Base-by-base conservation (phyloP, 805 yeast genomes). In the Phaffomyces antillensis region DNA sequence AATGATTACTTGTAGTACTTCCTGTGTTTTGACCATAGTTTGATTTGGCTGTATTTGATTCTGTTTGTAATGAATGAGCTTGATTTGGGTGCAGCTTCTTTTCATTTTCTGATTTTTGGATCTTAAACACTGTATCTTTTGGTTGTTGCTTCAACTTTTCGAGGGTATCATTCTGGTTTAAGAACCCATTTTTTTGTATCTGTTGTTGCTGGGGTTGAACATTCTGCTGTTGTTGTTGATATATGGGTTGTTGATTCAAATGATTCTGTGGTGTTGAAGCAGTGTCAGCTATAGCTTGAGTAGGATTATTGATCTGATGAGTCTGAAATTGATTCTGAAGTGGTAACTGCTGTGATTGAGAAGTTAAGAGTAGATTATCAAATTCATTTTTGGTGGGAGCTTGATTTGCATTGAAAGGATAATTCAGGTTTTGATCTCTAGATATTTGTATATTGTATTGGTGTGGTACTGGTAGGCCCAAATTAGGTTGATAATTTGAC, bases 61-160 rank as follows among this genome's bases (percentile, higher is more conserved):
- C 46, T n/a, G 36, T 41, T 35, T 50, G 48, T 17, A 53, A 37
- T 3, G 37, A 26, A 18, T 36, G 40, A 9, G 49, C 43, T 11
- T 46, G 47, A 11, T 26, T 40, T 7, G 40, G 46, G 13, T 43
- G 39, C 8, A 49, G 42, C 1, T 40, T 37, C 11, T 45, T 52
- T 35, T 53, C 56, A 15, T 38, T 26, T 30, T 55, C 58, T 12
- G 53, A 40, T 26, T 24, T 23, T 28, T 53, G 54, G 17, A 53
- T 52, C 11, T 46, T 44, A 13, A 36, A 40, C 31, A 25, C 40
- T 25, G 54, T 54, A 1, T 48, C 40, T 15, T 52, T 49, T 2
- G 51, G 20, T 23, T 53, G 54, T 32, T 52, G 51, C 23, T 44
- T 50, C n/a, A 53, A 24, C 1, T 30, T 25, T 7, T 16, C 35